phyloP scores from a whole-genome alignment of 73 alveolate species.

The Diophrys sp. region DNA sequence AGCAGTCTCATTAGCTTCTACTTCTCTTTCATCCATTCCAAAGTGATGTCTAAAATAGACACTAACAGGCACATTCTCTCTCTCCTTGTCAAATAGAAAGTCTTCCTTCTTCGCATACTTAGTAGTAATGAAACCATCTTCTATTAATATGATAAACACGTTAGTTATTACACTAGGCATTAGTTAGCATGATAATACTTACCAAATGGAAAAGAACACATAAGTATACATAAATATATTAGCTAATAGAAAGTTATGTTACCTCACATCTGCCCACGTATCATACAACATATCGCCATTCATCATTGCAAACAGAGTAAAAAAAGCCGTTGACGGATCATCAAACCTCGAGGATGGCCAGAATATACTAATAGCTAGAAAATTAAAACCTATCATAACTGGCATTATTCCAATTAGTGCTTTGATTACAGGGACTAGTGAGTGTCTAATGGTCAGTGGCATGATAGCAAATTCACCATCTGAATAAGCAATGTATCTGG shows the following conservation, averaged over 20 bases:
- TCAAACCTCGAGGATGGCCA: conserved; percentile 72
- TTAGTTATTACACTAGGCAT: conserved; percentile 75
- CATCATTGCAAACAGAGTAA: conserved; percentile 68
- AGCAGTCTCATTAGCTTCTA: conserved; percentile 1
- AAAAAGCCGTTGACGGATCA: conserved; percentile 47
- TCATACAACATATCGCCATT: conserved; percentile 75
- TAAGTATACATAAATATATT: conserved; percentile 42
- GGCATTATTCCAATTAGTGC: conserved; percentile 73
- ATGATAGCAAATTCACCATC: conserved; percentile 56
- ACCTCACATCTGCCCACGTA: conserved; percentile 54
- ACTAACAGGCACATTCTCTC: not conserved
- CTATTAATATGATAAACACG: conserved; percentile 77
- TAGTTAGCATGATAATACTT: too few species aligned
- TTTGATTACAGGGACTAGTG: conserved; percentile 59
- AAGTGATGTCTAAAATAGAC: conserved; percentile 1
- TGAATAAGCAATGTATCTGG: conserved; percentile 58
- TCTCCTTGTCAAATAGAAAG: not conserved
- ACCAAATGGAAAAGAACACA: conserved; percentile 58
- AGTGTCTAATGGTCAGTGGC: conserved; percentile 44
- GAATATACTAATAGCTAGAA: conserved; percentile 71
- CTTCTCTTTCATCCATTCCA: not conserved
- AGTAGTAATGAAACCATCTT: conserved; percentile 77
- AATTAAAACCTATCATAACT: conserved; percentile 67
- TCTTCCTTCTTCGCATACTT: conserved; percentile 30
- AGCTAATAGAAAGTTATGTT: conserved; percentile 55